Evolutionary conservation across 768 basidiomycete genomes (phyloP).

Genomic region (Naganishia friedmannii): DNA sequence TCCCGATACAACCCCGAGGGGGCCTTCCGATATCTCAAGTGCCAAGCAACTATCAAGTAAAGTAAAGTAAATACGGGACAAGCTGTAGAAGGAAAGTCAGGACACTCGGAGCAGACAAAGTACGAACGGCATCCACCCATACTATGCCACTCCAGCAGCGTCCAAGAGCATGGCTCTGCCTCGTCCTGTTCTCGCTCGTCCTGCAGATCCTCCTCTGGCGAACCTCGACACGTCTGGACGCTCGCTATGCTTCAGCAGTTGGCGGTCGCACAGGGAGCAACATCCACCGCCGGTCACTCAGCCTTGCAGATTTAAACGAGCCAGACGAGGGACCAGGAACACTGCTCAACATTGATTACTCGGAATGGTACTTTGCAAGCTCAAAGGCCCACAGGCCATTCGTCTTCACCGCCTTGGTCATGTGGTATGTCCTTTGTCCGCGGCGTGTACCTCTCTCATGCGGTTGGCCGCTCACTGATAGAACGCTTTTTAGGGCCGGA

Average conservation of each 20-base stretch:
- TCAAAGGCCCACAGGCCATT: slow-evolving; percentile 15
- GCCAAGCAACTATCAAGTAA: too few relatives aligned
- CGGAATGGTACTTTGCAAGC: slow-evolving; percentile 15
- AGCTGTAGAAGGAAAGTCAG: too few relatives aligned
- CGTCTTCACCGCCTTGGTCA: slow-evolving; percentile 11
- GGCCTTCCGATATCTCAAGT: neutral
- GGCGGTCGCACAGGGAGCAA: too few relatives aligned
- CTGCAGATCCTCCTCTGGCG: slow-evolving; percentile 20
- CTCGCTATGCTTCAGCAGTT: neutral
- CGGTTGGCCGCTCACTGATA: neutral
- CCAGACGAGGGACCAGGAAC: slow-evolving; percentile 13
- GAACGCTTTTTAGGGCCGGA: slow-evolving; percentile 24
- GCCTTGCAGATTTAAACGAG: neutral
- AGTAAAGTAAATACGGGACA: too few relatives aligned
- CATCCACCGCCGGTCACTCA: neutral
- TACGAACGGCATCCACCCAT: too few relatives aligned
- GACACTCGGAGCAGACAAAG: too few relatives aligned
- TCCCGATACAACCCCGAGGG: neutral
- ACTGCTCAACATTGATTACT: slow-evolving; percentile 16
- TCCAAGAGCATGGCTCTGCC: slow-evolving; percentile 5
- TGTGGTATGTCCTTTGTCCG: neutral
- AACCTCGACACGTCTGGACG: slow-evolving; percentile 2
- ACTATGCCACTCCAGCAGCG: too few relatives aligned
- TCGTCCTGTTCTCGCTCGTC: slow-evolving; percentile 14
- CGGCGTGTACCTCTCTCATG: neutral